Conservation (phyloP, 73 alveolate species). For the Paramecium bursaria region DNA sequence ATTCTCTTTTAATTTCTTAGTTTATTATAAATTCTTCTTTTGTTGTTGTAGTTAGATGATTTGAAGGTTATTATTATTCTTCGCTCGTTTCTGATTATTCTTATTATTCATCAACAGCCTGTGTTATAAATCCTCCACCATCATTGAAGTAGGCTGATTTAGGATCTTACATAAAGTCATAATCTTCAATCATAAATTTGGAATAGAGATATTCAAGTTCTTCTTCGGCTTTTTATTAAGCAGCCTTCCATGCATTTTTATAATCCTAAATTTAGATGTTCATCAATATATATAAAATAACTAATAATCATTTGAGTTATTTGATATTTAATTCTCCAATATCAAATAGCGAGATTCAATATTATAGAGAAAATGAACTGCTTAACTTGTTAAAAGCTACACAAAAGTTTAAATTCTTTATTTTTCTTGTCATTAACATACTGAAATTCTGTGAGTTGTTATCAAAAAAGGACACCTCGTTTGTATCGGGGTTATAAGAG, state of each 20-base stretch:
- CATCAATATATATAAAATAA: too few species aligned
- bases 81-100: background rate
- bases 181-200: background rate
- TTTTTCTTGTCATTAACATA: too few species aligned
- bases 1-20: conserved; percentile 63
- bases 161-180: background rate
- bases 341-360: too few species aligned
- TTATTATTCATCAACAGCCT: background rate
- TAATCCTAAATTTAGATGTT: conserved; percentile 17
- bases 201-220: conserved; percentile 5
- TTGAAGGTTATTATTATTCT: conserved; percentile 53
- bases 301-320: too few species aligned
- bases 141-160: conserved; percentile 1
- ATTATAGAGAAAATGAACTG: too few species aligned
- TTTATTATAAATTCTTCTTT: conserved; percentile 53
- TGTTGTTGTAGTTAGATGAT: conserved; percentile 27
- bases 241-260: conserved; percentile 34
- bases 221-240: conserved; percentile 45
- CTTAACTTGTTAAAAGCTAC: too few species aligned
- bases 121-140: background rate
- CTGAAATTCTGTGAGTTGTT: too few species aligned
- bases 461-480: too few species aligned
- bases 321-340: too few species aligned
- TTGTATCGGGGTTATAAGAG: too few species aligned
- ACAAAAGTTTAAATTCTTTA: too few species aligned